Percentiles rank a stretch among this genome's conserved stretches.
These are phyloP conservation scores for Cryptosporidium tyzzeri DNA, from an alignment of 169 alveolate genomes.

Conservation along the genomic window DNA sequence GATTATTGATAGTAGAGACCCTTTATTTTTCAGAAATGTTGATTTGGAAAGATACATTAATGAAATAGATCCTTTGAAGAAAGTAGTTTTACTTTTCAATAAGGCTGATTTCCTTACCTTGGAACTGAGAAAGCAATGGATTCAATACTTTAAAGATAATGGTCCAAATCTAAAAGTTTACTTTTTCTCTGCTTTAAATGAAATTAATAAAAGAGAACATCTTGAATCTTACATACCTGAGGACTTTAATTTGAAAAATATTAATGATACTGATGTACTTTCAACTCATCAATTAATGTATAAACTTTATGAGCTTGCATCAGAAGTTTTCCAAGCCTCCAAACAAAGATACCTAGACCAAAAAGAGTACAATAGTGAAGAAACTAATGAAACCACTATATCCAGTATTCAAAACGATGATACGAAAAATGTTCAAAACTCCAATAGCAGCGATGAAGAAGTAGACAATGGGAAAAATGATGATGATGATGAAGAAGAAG, in stretches of 20 bases:
- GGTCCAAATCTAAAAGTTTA: constrained; percentile 86
- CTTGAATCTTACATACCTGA: neutral
- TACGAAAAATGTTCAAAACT: neutral
- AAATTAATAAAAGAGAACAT: constrained; percentile 70
- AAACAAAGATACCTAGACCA: constrained; percentile 11
- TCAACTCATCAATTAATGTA: constrained; percentile 26
- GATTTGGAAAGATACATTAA: constrained; percentile 92
- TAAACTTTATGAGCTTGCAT: constrained; percentile 19
- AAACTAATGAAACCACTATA: neutral
- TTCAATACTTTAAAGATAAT: constrained; percentile 85
- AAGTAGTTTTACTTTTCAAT: constrained; percentile 90
- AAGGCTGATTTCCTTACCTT: constrained; percentile 94
- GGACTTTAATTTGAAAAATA: neutral
- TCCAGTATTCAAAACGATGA: neutral
- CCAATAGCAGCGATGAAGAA: constrained; percentile 78
- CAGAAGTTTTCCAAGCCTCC: constrained; percentile 11
- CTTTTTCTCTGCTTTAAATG: constrained; percentile 92
- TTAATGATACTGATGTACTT: constrained; percentile 34
- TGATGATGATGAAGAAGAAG: constrained; percentile 18
- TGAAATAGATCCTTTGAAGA: constrained; percentile 91
- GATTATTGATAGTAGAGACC: constrained; percentile 98
- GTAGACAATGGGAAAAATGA: constrained; percentile 25
- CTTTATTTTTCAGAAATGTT: constrained; percentile 91
- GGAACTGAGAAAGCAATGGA: constrained; percentile 93
- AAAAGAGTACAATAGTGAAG: neutral